Evolutionary conservation across 257 asterid genomes (phyloP).

Genomic region (Ballota nigra): DNA sequence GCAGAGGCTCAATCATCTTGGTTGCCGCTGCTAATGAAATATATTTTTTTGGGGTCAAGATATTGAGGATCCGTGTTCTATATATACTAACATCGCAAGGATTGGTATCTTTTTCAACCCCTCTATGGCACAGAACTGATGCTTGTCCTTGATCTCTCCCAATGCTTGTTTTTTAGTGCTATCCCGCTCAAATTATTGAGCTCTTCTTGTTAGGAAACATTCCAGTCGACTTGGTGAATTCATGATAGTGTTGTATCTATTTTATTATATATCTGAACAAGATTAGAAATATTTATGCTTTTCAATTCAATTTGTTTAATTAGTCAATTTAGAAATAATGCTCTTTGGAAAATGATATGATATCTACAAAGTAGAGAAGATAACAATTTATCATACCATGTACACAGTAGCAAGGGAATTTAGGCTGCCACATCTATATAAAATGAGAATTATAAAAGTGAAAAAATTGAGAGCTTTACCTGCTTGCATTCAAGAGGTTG

Average conservation of each 20-base stretch:
- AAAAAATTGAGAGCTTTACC: slow-evolving; percentile 35
- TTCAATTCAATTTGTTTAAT: too few relatives aligned
- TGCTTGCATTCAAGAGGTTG: slow-evolving; percentile 78
- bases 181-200: slow-evolving; percentile 88
- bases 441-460: neutral
- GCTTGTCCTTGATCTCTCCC: slow-evolving; percentile 97
- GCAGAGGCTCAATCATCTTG: slow-evolving; percentile 7
- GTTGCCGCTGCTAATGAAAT: slow-evolving; percentile 25
- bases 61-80: slow-evolving; percentile 16
- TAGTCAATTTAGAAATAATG: too few relatives aligned
- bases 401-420: slow-evolving; percentile 4
- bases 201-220: slow-evolving; percentile 91
- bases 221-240: slow-evolving; percentile 92
- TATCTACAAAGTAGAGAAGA: too few relatives aligned
- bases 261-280: too few relatives aligned
- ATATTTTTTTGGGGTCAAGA: neutral
- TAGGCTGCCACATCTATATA: slow-evolving; percentile 8
- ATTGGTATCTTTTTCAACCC: slow-evolving; percentile 55
- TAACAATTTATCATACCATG: slow-evolving; percentile 62
- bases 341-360: too few relatives aligned
- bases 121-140: slow-evolving; percentile 82
- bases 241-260: too few relatives aligned
- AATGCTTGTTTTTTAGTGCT: slow-evolving; percentile 88
- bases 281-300: too few relatives aligned
- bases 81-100: slow-evolving; percentile 9